Percentiles rank a stretch among this genome's conserved stretches.
Evolutionary conservation across 257 asterid genomes (phyloP).

Genomic region (Solanum megistacrolobum): DNA sequence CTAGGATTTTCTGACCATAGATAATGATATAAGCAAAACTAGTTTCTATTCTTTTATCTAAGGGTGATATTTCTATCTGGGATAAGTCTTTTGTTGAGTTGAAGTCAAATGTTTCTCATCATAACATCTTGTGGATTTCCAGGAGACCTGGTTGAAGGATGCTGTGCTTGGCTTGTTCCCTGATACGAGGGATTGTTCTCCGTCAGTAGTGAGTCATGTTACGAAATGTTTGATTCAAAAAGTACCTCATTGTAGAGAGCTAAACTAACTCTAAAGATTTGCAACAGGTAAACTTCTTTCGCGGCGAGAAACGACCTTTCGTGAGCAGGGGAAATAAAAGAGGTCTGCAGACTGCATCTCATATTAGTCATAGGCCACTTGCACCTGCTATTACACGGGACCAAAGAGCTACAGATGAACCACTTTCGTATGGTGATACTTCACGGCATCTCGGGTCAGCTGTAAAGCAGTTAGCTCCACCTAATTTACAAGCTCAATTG

Average conservation of each 20-base stretch:
- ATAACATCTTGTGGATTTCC: constrained; percentile 14
- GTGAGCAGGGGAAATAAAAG: constrained; percentile 43
- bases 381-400: constrained; percentile 37
- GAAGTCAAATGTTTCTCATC: background rate
- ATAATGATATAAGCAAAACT: background rate
- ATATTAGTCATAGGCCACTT: constrained; percentile 49
- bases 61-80: background rate
- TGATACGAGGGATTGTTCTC: constrained; percentile 78
- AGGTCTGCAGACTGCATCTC: constrained; percentile 41
- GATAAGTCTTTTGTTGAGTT: constrained; percentile 1
- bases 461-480: constrained; percentile 74
- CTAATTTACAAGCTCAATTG: constrained; percentile 49
- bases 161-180: constrained; percentile 73
- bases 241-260: background rate
- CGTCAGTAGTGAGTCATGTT: constrained; percentile 58
- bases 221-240: background rate
- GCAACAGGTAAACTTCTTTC: constrained; percentile 62
- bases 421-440: constrained; percentile 29
- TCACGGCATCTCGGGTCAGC: constrained; percentile 69
- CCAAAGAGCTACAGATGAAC: constrained; percentile 40
- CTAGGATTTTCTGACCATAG: background rate
- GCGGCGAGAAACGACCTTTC: constrained; percentile 55
- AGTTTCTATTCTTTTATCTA: background rate
- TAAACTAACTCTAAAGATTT: constrained; percentile 13
- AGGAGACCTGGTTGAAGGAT: constrained; percentile 93